These are phyloP conservation scores for Metschnikowia similis DNA, from an alignment of 805 yeast genomes.

Conservation along the genomic window DNA sequence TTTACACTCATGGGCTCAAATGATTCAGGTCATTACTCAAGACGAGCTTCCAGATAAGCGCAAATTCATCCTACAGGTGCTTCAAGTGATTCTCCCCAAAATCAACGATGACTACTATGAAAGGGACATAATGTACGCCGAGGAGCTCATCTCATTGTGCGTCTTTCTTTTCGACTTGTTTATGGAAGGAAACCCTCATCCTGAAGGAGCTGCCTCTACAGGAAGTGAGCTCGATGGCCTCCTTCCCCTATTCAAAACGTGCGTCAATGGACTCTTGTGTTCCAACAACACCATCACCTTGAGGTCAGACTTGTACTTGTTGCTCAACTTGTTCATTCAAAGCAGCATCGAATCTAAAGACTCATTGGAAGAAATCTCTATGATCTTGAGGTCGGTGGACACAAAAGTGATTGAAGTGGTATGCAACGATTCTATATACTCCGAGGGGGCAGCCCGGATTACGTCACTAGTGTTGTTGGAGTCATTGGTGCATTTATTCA, in stretches of 20 bases:
- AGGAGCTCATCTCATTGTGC: slow-evolving; percentile 71
- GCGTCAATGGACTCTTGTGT: slow-evolving; percentile 68
- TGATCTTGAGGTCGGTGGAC: slow-evolving; percentile 59
- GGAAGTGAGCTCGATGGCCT: slow-evolving; percentile 39
- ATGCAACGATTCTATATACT: slow-evolving; percentile 73
- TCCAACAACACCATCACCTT: slow-evolving; percentile 63
- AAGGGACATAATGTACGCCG: slow-evolving; percentile 60
- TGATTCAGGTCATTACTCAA: slow-evolving; percentile 67
- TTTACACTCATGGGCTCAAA: slow-evolving; percentile 78
- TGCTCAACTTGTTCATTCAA: slow-evolving; percentile 62
- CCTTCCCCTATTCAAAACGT: slow-evolving; percentile 66
- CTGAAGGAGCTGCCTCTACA: background rate
- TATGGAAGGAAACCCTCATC: slow-evolving; percentile 31
- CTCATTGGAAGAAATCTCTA: slow-evolving; percentile 44
- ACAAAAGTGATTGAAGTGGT: slow-evolving; percentile 55
- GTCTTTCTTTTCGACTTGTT: slow-evolving; percentile 66
- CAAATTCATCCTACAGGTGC: slow-evolving; percentile 68
- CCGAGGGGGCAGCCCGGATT: slow-evolving; percentile 72
- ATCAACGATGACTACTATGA: slow-evolving; percentile 66
- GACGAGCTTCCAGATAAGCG: slow-evolving; percentile 42
- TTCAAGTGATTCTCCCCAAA: slow-evolving; percentile 72
- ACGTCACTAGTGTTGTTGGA: slow-evolving; percentile 76
- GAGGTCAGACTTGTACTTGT: slow-evolving; percentile 74
- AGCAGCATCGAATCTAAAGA: slow-evolving; percentile 42
- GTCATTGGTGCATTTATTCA: slow-evolving; percentile 53